Evolutionary conservation across 306 rosid species (phyloP), one percentile per base, ranked within the genome.

Genomic region (Medicago arabica): DNA sequence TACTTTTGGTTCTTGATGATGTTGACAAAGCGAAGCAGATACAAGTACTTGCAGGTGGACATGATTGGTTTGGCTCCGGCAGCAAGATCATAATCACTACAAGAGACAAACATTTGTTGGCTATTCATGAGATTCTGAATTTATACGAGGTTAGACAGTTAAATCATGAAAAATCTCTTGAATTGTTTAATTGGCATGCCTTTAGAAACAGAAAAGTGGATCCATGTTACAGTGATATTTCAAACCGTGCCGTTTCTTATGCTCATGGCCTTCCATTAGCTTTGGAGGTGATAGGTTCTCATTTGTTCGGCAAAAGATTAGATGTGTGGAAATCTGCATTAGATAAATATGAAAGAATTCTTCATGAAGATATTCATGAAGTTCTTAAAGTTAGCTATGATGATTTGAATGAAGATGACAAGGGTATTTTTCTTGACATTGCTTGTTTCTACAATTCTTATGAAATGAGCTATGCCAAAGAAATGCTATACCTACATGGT

Each of bases 131-230:
- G 19, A 41, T 54, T 40, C 11, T 17, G 5, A 71, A 13, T 13
- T 13, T 54, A 3, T 71, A 53, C 18, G 75, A 71, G 21, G 66
- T 71, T 57, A 54, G 18, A 71, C 19, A 71, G 14, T 18, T 71
- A 53, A 71, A 69, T 6, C 2, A n/a, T 25, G 40, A 54, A 11
- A 17, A 71, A 7, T 46, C 65, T 38, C 65, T 36, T 12, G 75
- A 70, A 50, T 70, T 70, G 49, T 70, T 70, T 53, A 50, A 43
- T 51, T 70, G 75, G 75, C 38, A 69, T 25, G 60, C 74, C 43
- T 69, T 69, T 15, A 28, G 0, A 28, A 28, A 3, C 4, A 28
- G 4, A 3, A 28, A 28, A 28, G 1, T 28, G 4, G 31, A 28
- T 28, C 4, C 31, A 28, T 28, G 31, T 28, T 28, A 28, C 4